Base-by-base conservation (phyloP, 83 land plant species). In the Picea mariana region DNA sequence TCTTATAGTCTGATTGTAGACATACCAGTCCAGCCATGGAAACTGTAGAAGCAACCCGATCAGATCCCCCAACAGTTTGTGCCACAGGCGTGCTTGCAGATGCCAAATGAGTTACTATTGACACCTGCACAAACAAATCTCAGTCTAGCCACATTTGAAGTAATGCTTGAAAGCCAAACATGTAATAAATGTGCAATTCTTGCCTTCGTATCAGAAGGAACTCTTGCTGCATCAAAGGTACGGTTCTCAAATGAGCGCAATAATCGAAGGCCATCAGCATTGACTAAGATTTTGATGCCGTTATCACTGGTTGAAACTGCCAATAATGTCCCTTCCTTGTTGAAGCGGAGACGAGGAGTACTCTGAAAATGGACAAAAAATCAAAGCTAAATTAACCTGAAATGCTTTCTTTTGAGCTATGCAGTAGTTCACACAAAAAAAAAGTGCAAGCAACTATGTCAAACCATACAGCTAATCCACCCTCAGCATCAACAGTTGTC, bases 251-350 rank as follows among this genome's bases (percentile, higher is more conserved):
- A 79, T 68, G 90, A 82, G 12, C 91, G 84, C 62, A 94, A 85
- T 58, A 91, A 81, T 86, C 93, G 85, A 64, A 85, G 62, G 5
- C 98, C 98, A 80, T 95, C 98, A 38, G 87, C 62, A 80, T 93
- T 95, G 23, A 92, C 94, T 75, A 95, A 84, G 77, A 95, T 89
- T 86, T 91, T 95, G 38, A 95, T 82, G 58, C 92, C 91, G 84
- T 93, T 95, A 27, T 95, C 97, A 75, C 80, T 86, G 34, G 97
- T 87, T 71, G 97, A 93, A 71, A 95, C 97, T 72, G 97, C 97
- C 75, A 95, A 84, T 63, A 95, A 80, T 24, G 89, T 75, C 21
- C 97, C 97, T 83, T 93, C 94, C 65, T 93, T 95, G 86, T 91
- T 93, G 81, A 95, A 95, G 20, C 97, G 88, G 20, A 95, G 84